Conservation (phyloP, 2,329 filamentous ascomycete species). For the Aspergillus alliaceus region DNA sequence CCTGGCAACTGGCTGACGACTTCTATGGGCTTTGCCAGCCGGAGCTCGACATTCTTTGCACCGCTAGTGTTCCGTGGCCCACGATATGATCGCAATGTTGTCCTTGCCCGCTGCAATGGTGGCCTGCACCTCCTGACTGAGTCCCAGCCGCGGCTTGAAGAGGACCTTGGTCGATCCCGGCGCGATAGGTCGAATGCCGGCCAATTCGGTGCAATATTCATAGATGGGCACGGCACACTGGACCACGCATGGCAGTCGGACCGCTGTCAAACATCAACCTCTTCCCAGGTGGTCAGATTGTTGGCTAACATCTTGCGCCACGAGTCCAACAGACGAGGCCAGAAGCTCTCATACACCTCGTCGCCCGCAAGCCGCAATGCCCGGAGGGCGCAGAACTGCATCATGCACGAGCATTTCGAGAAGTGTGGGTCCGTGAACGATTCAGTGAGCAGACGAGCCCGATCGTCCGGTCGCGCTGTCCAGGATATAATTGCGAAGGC, state of each 20-base stretch:
- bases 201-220: slow-evolving; percentile 42
- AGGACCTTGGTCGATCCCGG: slow-evolving; percentile 16
- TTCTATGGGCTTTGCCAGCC: slow-evolving; percentile 16
- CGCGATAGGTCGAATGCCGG: slow-evolving; percentile 18
- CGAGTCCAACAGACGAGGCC: slow-evolving; percentile 33
- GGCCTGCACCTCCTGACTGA: slow-evolving; percentile 14
- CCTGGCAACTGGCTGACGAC: slow-evolving; percentile 21
- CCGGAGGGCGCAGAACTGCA: slow-evolving; percentile 44
- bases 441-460: slow-evolving; percentile 25
- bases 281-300: slow-evolving; percentile 45
- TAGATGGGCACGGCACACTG: slow-evolving; percentile 45
- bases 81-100: slow-evolving; percentile 23
- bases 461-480: slow-evolving; percentile 13
- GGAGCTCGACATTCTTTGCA: slow-evolving; percentile 16
- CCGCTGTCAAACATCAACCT: slow-evolving; percentile 44
- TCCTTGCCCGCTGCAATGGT: slow-evolving; percentile 22
- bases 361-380: slow-evolving; percentile 36
- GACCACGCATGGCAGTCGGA: slow-evolving; percentile 50
- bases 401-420: slow-evolving; percentile 39
- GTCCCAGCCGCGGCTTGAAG: slow-evolving; percentile 20
- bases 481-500: slow-evolving; percentile 32
- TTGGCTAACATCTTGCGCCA: slow-evolving; percentile 40
- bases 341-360: slow-evolving; percentile 35
- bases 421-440: slow-evolving; percentile 29
- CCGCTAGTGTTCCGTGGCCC: slow-evolving; percentile 6